Evolutionary conservation across 2,329 filamentous ascomycete genomes (phyloP), one percentile per base, ranked within the genome.

Genomic region (Dactylellina leptospora): DNA sequence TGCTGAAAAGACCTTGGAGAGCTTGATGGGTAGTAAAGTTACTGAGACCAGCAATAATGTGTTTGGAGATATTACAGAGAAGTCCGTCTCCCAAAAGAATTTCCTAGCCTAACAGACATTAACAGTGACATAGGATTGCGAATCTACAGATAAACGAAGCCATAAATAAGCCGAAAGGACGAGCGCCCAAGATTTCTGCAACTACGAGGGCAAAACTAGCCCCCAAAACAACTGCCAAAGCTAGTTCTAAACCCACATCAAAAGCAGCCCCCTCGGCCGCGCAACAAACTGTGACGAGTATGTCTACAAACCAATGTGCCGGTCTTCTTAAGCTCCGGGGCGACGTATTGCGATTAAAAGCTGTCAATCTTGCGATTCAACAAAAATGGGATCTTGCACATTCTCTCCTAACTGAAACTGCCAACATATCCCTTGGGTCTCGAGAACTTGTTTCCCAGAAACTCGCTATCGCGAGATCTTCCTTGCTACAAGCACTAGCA

Each of bases 401-500:
- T 11, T 79, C 80, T 1, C 80, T 85, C 16, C 81, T 92, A 1
- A 81, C 84, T 54, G 81, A 83, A 74, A 82, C 83, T 80, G 69
- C 81, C 50, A 83, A 80, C 63, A 79, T 76, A 75, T 82, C 74
- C 76, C 80, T 63, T 78, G 79, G 79, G 27, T 73, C 79, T 64
- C 80, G 75, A 54, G 78, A 85, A 75, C 74, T 82, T 18, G 79
- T 82, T 20, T 75, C 81, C 38, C 80, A 86, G 64, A 85, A 87
- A 38, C 83, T 91, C 60, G 83, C 86, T 9, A 86, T 86, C 64
- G 90, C 90, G 18, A 87, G 87, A 59, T 86, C 89, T 47, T 84
- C 90, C 44, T 82, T 92, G 70, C 84, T 86, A 13, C 85, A 89
- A 78, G 90, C 88, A 73, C 83, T 90, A 76, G 86, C 89, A 48